These are phyloP conservation scores for Filosporella fistucella DNA, from an alignment of 495 filamentous ascomycete species.

Conservation along the genomic window DNA sequence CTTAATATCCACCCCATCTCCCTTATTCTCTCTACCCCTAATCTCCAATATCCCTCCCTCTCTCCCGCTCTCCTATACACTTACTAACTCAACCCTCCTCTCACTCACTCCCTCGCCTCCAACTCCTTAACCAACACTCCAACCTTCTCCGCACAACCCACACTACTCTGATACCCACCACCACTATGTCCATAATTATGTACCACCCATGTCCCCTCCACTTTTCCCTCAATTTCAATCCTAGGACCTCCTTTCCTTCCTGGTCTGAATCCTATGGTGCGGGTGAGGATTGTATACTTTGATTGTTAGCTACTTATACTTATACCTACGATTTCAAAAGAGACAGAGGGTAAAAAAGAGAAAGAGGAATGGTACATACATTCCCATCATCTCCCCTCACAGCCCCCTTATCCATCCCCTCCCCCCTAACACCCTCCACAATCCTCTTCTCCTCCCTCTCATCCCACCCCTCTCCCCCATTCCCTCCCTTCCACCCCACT, in stretches of 20 bases:
- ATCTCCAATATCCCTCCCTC: no score
- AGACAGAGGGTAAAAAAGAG: no score
- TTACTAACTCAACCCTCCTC: no score
- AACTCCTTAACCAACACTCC: conserved; percentile 6
- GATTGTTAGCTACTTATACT: no score
- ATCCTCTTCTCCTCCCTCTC: conserved; percentile 10
- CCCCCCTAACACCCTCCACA: neutral
- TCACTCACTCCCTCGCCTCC: no score
- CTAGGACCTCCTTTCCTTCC: conserved; percentile 18
- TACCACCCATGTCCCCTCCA: conserved; percentile 15
- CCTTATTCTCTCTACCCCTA: no score
- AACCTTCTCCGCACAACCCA: conserved; percentile 17
- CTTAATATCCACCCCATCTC: no score
- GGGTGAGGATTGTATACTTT: conserved; percentile 11
- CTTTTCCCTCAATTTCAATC: conserved; percentile 11
- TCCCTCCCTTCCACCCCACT: conserved; percentile 1
- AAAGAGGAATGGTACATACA: no score
- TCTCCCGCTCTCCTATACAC: no score
- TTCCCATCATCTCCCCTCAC: neutral
- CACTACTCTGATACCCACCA: conserved; percentile 20
- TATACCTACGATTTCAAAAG: no score
- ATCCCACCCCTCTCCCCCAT: conserved; percentile 3
- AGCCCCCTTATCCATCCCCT: conserved; percentile 5
- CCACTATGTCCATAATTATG: conserved; percentile 24
- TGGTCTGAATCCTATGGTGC: conserved; percentile 18